Conservation (phyloP, 768 basidiomycete genomes). For the Leucocoprinus leucothites region DNA sequence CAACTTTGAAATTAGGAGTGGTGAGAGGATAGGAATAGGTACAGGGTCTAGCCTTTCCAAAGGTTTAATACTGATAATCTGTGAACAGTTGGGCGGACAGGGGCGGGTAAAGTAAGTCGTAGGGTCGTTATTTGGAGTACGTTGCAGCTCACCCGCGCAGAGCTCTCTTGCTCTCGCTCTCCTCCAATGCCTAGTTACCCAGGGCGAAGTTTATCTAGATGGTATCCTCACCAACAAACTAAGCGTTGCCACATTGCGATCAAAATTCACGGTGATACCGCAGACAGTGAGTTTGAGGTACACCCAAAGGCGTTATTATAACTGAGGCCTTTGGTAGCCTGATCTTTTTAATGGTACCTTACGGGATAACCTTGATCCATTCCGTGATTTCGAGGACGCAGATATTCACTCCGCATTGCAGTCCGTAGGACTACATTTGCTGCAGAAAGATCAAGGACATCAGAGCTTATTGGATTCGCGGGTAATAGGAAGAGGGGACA, state of each 20-base stretch:
- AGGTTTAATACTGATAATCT: background rate
- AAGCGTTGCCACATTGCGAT: slow-evolving; percentile 54
- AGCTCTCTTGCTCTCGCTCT: slow-evolving; percentile 59
- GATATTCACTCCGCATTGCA: slow-evolving; percentile 36
- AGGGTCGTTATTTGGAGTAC: background rate
- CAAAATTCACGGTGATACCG: slow-evolving; percentile 59
- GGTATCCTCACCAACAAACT: slow-evolving; percentile 43
- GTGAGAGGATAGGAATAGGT: slow-evolving; percentile 48
- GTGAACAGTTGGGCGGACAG: slow-evolving; percentile 38
- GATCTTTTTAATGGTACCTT: slow-evolving; percentile 60
- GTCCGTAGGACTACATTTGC: slow-evolving; percentile 37
- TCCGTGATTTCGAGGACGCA: slow-evolving; percentile 49
- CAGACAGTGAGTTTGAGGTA: slow-evolving; percentile 24
- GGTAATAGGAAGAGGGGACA: slow-evolving; percentile 55
- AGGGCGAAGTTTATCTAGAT: slow-evolving; percentile 56
- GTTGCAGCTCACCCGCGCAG: slow-evolving; percentile 20
- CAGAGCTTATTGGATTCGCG: slow-evolving; percentile 43
- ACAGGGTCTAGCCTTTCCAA: slow-evolving; percentile 19
- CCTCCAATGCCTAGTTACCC: slow-evolving; percentile 54
- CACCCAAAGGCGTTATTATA: too few relatives aligned
- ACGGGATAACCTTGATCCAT: slow-evolving; percentile 67
- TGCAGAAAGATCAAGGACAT: slow-evolving; percentile 43
- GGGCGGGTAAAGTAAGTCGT: slow-evolving; percentile 38
- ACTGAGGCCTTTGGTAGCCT: slow-evolving; percentile 23
- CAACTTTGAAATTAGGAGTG: slow-evolving; percentile 48